phyloP scores from a whole-genome alignment of 768 basidiomycete genomes.

The Amanita thiersii region DNA sequence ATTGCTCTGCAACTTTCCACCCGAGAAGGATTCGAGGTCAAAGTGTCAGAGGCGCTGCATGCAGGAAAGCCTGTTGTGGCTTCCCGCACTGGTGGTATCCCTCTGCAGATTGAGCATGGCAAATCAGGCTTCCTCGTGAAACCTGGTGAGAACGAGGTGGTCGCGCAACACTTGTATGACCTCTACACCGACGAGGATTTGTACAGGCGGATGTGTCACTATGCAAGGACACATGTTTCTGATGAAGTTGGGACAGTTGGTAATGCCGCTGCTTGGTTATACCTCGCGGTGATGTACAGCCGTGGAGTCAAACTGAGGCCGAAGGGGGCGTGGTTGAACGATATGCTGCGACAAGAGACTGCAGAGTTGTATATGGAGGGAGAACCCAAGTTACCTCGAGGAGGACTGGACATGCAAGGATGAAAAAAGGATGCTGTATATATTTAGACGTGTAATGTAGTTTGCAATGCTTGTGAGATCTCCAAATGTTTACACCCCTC shows the following conservation, averaged over 20 bases:
- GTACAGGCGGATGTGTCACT: slow-evolving; percentile 54
- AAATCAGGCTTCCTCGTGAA: slow-evolving; percentile 83
- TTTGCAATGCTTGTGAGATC: slow-evolving; percentile 9
- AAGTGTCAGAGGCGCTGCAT: slow-evolving; percentile 92
- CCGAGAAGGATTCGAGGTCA: slow-evolving; percentile 96
- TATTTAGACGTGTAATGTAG: background rate
- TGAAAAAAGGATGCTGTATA: slow-evolving; percentile 17
- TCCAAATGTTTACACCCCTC: background rate
- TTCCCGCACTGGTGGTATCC: slow-evolving; percentile 84
- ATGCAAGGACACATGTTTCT: slow-evolving; percentile 68
- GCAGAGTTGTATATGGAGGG: slow-evolving; percentile 57
- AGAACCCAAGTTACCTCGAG: slow-evolving; percentile 69
- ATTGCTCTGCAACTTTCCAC: slow-evolving; percentile 88
- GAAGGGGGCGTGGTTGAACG: slow-evolving; percentile 80
- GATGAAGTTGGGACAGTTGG: slow-evolving; percentile 84
- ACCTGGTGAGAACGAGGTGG: slow-evolving; percentile 65
- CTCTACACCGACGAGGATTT: slow-evolving; percentile 69
- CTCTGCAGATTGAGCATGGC: slow-evolving; percentile 83
- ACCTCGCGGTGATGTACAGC: slow-evolving; percentile 71
- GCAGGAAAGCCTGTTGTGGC: slow-evolving; percentile 84
- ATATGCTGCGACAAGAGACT: slow-evolving; percentile 69
- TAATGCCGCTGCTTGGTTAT: slow-evolving; percentile 56
- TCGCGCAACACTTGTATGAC: slow-evolving; percentile 70
- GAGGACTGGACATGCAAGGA: slow-evolving; percentile 48
- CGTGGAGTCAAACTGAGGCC: slow-evolving; percentile 75